Evolutionary conservation across 768 basidiomycete genomes (phyloP), one percentile per base, ranked within the genome.

Genomic region (Suillus lakei): DNA sequence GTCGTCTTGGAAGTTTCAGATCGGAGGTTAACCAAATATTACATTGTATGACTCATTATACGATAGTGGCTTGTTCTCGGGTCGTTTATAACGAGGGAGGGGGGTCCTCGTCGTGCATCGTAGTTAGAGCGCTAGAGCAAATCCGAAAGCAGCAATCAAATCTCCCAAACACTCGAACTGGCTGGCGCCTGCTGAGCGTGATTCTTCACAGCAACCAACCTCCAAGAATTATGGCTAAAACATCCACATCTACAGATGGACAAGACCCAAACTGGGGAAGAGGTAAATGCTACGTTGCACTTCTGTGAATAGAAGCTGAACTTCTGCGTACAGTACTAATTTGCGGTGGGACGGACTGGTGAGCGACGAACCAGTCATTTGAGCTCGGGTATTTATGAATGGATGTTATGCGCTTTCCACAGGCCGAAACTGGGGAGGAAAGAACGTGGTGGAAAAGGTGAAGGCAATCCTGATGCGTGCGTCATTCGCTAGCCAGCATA

Each of bases 261-360:
- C 72, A 66, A 61, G 77, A 78, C 71, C 74, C 72, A 65, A 78
- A 80, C 68, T 85, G 84, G 84, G 84, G 84, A 68, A 73, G 79
- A 74, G 77, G 79, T 79, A 65, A 61, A 74, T 67, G 28, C 56
- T 41, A 18, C 50, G 46, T 59, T 59, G 65, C 60, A 59, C 51
- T 66, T 58, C 64, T 15, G 18, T 58, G 48, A 38, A 54, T 16
- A 30, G 61, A 51, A 51, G 15, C 66, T 76, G 62, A 77, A 64
- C 62, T 58, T 26, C 32, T 44, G 38, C 46, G 9, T 15, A 66
- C 55, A 96, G 94, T 94, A 46, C 77, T 94, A 69, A 89, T 96
- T 69, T 91, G 90, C 71, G 94, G 94, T 61, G 94, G 94, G 60
- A 93, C 91, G 28, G 91, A 93, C 78, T 95, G 94, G 93, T 95